Evolutionary conservation across 345 rosid genomes (phyloP), one percentile per base, ranked within the genome.

Genomic region (Tarenaya hassleriana): DNA sequence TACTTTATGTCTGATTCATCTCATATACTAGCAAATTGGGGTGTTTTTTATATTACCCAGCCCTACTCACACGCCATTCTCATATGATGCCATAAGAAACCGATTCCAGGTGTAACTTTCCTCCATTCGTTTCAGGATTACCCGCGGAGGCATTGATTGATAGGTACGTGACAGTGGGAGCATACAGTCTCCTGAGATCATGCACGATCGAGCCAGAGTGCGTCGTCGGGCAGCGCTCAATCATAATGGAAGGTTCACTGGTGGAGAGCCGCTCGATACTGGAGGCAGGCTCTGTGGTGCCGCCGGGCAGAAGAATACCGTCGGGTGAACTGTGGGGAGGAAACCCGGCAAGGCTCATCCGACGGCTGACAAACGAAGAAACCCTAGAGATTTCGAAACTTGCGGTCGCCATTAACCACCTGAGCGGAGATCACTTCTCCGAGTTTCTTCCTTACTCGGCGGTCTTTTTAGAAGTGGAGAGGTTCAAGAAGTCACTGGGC

Each of bases 251-350:
- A 80, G 97, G 98, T 57, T 92, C 98, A 11, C 64, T 92, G 61
- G 83, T 92, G 11, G 98, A 92, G 75, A 83, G 88, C 1, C 90
- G 77, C 55, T 74, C 98, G 15, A 92, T 92, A 45, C 73, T 92
- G 6, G 98, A 92, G 75, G 98, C 97, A 2, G 98, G 95, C 27
- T 85, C 98, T 2, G 91, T 92, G 42, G 75, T 92, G 51, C 97
- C 95, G 14, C 98, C 98, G 34, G 97, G 96, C 29, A 81, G 98
- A 67, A 77, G 95, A 75, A 85, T 92, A 47, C 98, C 97, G 37
- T 77, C 88, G 0, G 95, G 98, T 50, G 97, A 92, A 56, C 88
- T 88, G 38, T 92, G 97, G 97, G 95, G 95, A 33, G 99, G 99
- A 38, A 92, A 92, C 72, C 99, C 97, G 16, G 97, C 95, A 33